phyloP scores from a whole-genome alignment of 495 filamentous ascomycete genomes.

The Lophiotrema nucula region DNA sequence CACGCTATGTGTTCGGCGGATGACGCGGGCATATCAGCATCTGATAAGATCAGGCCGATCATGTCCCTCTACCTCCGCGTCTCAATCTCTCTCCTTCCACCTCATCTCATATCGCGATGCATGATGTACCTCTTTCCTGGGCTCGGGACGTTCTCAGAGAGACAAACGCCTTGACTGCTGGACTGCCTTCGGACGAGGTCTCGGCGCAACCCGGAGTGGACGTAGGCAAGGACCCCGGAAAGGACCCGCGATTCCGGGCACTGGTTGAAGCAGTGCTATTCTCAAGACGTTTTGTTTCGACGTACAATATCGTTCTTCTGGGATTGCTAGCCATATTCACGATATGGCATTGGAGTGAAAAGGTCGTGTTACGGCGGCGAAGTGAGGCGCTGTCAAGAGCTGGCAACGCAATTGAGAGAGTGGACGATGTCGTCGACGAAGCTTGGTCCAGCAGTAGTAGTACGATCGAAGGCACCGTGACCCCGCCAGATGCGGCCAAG shows the following conservation, averaged over 20 bases:
- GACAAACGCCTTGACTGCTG: not conserved
- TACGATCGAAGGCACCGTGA: conserved; percentile 32
- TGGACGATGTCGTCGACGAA: conserved; percentile 1
- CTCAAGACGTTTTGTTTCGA: conserved; percentile 28
- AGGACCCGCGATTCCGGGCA: conserved; percentile 25
- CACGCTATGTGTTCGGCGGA: too few relatives aligned
- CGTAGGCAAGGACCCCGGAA: conserved; percentile 18
- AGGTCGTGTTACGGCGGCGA: conserved; percentile 7
- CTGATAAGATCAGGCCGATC: too few relatives aligned
- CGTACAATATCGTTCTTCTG: conserved; percentile 35
- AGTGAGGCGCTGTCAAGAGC: conserved; percentile 6
- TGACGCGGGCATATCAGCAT: too few relatives aligned
- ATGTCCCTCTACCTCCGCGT: too few relatives aligned
- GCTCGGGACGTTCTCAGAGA: conserved; percentile 1
- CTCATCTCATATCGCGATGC: conserved; percentile 8
- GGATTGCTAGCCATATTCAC: conserved; percentile 31
- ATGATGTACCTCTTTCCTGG: conserved; percentile 8
- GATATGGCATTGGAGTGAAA: conserved; percentile 30
- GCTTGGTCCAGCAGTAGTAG: conserved; percentile 37
- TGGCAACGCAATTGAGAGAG: not conserved
- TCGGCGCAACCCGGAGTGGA: not conserved
- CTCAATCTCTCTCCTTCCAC: too few relatives aligned
- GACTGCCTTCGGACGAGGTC: not conserved
- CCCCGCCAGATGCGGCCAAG: conserved; percentile 21
- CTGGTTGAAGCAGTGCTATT: conserved; percentile 33